phyloP scores from a whole-genome alignment of 2,329 filamentous ascomycete species.

The Xylariaceae sp. region DNA sequence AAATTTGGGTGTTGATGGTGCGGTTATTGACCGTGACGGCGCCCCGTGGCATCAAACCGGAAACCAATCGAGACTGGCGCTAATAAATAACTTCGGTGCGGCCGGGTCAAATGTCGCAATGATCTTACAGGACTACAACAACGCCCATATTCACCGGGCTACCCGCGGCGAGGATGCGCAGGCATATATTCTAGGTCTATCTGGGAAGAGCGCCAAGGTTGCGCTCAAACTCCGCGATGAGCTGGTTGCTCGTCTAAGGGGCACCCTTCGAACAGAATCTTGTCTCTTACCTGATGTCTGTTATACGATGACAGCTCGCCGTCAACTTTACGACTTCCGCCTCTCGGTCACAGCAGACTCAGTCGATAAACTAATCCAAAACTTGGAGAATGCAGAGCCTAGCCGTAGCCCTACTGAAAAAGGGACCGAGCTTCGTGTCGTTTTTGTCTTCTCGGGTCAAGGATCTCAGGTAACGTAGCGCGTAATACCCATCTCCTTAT shows the following conservation, averaged over 20 bases:
- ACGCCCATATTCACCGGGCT: neutral
- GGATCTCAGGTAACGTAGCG: slow-evolving; percentile 1
- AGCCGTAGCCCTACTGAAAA: neutral
- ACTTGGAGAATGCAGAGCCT: neutral
- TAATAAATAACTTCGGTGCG: slow-evolving; percentile 23
- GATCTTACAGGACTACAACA: slow-evolving; percentile 12
- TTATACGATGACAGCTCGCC: slow-evolving; percentile 18
- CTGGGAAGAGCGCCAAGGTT: slow-evolving; percentile 5
- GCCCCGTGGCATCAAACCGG: slow-evolving; percentile 3
- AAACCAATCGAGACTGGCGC: slow-evolving; percentile 4
- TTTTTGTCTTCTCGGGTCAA: slow-evolving; percentile 21
- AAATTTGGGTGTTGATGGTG: slow-evolving; percentile 8
- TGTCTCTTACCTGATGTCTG: slow-evolving; percentile 13
- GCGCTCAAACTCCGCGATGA: slow-evolving; percentile 2
- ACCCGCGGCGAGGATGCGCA: neutral
- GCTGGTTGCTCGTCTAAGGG: neutral
- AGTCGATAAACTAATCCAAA: slow-evolving; percentile 6
- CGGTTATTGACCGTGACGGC: slow-evolving; percentile 7
- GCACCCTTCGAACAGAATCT: neutral
- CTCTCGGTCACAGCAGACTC: slow-evolving; percentile 14
- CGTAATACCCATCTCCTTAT: neutral
- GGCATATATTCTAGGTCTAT: slow-evolving; percentile 10
- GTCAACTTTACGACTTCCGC: slow-evolving; percentile 14
- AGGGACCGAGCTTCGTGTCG: neutral
- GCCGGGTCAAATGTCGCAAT: slow-evolving; percentile 23